These are phyloP conservation scores for Russula foetens DNA, from an alignment of 768 basidiomycete genomes.

Conservation along the genomic window DNA sequence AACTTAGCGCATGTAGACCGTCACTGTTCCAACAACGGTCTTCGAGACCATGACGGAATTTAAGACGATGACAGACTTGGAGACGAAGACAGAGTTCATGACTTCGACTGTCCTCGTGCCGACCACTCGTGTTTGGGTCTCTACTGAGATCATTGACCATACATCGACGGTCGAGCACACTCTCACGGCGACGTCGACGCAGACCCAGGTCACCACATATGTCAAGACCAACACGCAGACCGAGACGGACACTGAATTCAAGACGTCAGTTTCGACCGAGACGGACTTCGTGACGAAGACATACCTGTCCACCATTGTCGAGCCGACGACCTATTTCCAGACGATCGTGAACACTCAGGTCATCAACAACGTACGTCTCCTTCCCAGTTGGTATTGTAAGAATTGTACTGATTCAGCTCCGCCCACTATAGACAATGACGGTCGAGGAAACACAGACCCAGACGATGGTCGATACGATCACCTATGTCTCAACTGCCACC, in stretches of 20 bases:
- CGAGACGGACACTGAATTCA: conserved; percentile 30
- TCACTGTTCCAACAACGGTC: conserved; percentile 17
- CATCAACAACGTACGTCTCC: conserved; percentile 46
- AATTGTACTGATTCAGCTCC: not conserved
- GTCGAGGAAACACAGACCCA: conserved; percentile 35
- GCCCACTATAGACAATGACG: conserved; percentile 42
- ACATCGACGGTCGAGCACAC: conserved; percentile 42
- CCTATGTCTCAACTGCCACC: conserved; percentile 39
- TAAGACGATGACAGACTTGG: conserved; percentile 18
- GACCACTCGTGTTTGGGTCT: conserved; percentile 59
- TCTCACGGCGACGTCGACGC: conserved; percentile 39
- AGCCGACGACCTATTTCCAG: conserved; percentile 54
- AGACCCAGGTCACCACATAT: conserved; percentile 48
- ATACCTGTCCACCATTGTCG: conserved; percentile 37
- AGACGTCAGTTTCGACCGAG: conserved; percentile 42
- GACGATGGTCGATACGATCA: conserved; percentile 32
- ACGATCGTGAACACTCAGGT: conserved; percentile 49
- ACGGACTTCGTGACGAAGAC: conserved; percentile 53
- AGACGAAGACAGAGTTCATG: conserved; percentile 21
- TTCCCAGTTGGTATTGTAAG: not conserved
- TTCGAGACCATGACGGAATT: conserved; percentile 20
- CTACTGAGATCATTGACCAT: conserved; percentile 41
- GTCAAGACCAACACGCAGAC: conserved; percentile 35
- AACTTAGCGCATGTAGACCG: conserved; percentile 5
- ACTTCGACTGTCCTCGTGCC: conserved; percentile 49